A percentile compares a stretch with the other conserved stretches of the same genome.
phyloP scores from a whole-genome alignment of 352 stramenopile species.

The Globisporangium splendens region DNA sequence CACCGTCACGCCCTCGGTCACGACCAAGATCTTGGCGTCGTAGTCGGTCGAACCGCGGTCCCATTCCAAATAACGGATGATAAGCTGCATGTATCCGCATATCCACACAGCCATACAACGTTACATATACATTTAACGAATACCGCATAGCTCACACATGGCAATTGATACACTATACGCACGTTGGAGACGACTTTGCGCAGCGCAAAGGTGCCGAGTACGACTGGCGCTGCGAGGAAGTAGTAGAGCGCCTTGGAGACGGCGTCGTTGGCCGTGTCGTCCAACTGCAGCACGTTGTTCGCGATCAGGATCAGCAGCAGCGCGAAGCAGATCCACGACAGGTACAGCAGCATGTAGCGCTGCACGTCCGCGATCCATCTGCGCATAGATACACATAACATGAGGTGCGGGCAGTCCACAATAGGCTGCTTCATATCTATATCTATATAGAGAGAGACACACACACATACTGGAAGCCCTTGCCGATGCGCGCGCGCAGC shows the following conservation, averaged over 20 bases:
- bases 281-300: constrained; percentile 49
- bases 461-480: constrained; percentile 52
- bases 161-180: constrained; percentile 5
- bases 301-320: constrained; percentile 47
- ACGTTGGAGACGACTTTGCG: constrained; percentile 81
- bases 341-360: constrained; percentile 68
- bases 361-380: constrained; percentile 81
- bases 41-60: constrained; percentile 61
- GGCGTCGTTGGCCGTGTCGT: constrained; percentile 27
- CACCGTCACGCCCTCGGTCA: constrained; percentile 71
- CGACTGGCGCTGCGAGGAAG: constrained; percentile 54
- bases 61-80: constrained; percentile 77
- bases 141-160: neutral
- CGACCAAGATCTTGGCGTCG: constrained; percentile 75
- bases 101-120: neutral
- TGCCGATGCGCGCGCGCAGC: constrained; percentile 53
- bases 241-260: constrained; percentile 55
- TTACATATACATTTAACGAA: neutral
- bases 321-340: constrained; percentile 68
- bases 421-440: too few relatives aligned
- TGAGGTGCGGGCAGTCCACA: too few relatives aligned
- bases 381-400: neutral
- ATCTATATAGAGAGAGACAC: constrained; percentile 3
- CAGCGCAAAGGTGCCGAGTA: constrained; percentile 68
- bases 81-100: constrained; percentile 37